These are phyloP conservation scores for Acorus gramineus DNA, from an alignment of 106 monocot species.

Conservation along the genomic window DNA sequence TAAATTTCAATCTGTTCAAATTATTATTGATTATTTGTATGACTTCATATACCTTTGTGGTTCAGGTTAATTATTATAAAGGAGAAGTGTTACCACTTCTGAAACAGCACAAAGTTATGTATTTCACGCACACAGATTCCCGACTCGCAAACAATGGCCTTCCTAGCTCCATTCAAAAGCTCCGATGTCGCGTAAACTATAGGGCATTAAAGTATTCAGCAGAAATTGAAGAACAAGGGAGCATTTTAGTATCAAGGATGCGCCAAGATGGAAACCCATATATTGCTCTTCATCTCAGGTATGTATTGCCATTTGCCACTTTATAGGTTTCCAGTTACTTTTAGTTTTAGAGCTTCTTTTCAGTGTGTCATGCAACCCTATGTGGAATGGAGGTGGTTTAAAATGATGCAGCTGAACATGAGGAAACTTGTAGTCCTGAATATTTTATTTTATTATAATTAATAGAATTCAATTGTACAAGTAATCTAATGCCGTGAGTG, in stretches of 20 bases:
- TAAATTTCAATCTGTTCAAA: not conserved
- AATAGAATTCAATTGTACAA: no score
- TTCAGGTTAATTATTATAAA: constrained; percentile 83
- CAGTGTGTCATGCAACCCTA: no score
- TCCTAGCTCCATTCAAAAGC: constrained; percentile 75
- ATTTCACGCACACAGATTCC: constrained; percentile 92
- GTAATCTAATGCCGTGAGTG: no score
- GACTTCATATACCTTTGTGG: not conserved
- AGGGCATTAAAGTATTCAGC: constrained; percentile 71
- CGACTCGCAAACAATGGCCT: constrained; percentile 92
- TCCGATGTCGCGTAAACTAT: constrained; percentile 89
- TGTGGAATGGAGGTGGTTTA: no score
- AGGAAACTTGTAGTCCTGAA: no score
- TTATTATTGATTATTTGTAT: no score
- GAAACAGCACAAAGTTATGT: constrained; percentile 80
- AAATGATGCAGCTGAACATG: no score
- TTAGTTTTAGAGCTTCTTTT: no score
- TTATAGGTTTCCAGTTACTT: not conserved
- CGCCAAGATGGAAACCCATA: constrained; percentile 59
- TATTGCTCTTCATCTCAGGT: constrained; percentile 91
- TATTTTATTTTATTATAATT: no score
- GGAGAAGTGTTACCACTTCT: constrained; percentile 67
- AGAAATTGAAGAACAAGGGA: constrained; percentile 62
- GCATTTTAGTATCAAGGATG: constrained; percentile 69
- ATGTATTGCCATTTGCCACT: constrained; percentile 1